Evolutionary conservation across 306 rosid species (phyloP).

Genomic region (Vigna unguiculata): DNA sequence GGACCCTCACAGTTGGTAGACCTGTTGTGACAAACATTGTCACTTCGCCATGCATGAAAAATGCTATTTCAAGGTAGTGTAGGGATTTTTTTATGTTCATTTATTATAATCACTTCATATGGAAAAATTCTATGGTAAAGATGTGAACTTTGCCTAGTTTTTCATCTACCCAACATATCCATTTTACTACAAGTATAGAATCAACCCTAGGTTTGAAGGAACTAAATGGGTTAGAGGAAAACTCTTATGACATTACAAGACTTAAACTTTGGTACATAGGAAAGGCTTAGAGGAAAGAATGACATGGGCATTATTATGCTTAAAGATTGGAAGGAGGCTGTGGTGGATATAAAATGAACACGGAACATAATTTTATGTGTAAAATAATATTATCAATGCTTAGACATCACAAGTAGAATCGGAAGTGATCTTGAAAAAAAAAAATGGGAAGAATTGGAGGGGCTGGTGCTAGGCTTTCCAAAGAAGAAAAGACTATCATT

Average conservation of each 20-base stretch:
- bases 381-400: not conserved
- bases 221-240: not conserved
- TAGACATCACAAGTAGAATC: not conserved
- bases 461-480: not conserved
- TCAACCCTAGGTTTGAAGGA: not conserved
- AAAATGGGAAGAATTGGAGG: not conserved
- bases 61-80: slow-evolving; percentile 63
- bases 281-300: not conserved
- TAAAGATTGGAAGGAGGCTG: not conserved
- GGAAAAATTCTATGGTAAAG: slow-evolving; percentile 4
- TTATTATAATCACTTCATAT: slow-evolving; percentile 22
- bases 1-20: slow-evolving; percentile 93
- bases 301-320: too few species aligned
- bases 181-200: slow-evolving; percentile 32
- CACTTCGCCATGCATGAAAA: slow-evolving; percentile 51
- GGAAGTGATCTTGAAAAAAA: not conserved
- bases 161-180: slow-evolving; percentile 22
- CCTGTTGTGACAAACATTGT: slow-evolving; percentile 89
- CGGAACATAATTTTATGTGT: not conserved
- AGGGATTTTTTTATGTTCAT: slow-evolving; percentile 7
- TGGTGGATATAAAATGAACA: not conserved
- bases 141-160: slow-evolving; percentile 17
- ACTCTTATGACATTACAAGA: not conserved
- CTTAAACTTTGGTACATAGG: not conserved
- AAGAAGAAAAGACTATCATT: not conserved